A percentile compares a stretch with the other conserved stretches of the same genome.
These are phyloP conservation scores for Wolfiporia cocos DNA, from an alignment of 1,284 basidiomycete genomes.

Conservation along the genomic window DNA sequence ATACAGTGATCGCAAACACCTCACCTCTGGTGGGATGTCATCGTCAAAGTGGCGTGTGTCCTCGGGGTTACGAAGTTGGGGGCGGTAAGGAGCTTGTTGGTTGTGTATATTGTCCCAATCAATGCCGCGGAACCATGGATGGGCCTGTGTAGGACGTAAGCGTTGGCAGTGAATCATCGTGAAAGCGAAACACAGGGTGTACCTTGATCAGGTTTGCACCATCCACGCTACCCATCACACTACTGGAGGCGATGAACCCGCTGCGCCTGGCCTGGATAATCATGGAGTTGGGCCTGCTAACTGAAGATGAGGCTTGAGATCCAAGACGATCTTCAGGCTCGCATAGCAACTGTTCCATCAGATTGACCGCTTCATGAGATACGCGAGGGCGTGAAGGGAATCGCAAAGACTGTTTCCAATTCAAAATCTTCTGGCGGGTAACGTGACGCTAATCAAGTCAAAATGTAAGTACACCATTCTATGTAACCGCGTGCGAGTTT, in stretches of 20 bases:
- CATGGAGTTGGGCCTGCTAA: conserved; percentile 71
- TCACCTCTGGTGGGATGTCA: conserved; percentile 86
- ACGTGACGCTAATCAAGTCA: conserved; percentile 61
- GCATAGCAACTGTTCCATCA: conserved; percentile 87
- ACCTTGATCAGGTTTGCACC: conserved; percentile 88
- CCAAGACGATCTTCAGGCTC: conserved; percentile 93
- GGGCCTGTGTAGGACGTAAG: no score
- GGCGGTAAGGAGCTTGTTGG: conserved; percentile 81
- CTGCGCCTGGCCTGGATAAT: conserved; percentile 70
- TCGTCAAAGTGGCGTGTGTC: conserved; percentile 91
- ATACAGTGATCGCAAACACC: conserved; percentile 18
- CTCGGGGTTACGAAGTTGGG: conserved; percentile 71
- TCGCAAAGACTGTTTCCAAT: conserved; percentile 84
- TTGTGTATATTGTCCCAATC: conserved; percentile 82
- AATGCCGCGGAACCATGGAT: conserved; percentile 84
- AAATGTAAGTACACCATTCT: no score
- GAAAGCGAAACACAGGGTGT: no score
- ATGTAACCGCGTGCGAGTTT: no score
- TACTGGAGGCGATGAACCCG: conserved; percentile 53
- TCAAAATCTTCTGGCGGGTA: conserved; percentile 88
- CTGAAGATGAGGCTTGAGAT: conserved; percentile 60
- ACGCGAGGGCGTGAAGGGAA: conserved; percentile 84
- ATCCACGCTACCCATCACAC: conserved; percentile 53
- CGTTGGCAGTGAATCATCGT: no score
- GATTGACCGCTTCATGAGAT: conserved; percentile 79